These are phyloP conservation scores for Lasiosphaeria hispida DNA, from an alignment of 495 filamentous ascomycete genomes.

Conservation along the genomic window DNA sequence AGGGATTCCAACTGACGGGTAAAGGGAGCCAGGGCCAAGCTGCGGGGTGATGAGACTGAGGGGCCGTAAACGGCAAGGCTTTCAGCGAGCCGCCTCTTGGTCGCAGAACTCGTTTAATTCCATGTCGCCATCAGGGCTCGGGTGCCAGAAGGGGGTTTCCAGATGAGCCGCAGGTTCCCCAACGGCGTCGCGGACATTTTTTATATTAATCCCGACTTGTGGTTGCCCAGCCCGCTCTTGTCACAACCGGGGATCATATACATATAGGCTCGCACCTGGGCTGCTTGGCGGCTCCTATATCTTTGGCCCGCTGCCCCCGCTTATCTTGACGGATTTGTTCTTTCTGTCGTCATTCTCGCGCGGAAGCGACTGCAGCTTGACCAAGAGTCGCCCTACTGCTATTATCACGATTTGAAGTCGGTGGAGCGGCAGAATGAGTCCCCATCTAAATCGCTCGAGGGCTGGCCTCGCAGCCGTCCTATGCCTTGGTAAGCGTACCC, in stretches of 20 bases:
- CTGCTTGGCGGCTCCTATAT: constrained; percentile 2
- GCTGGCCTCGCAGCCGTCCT: background rate
- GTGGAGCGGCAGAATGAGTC: background rate
- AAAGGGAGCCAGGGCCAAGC: too few relatives aligned
- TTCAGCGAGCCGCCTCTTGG: background rate
- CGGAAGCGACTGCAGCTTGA: too few relatives aligned
- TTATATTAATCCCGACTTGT: constrained; percentile 1
- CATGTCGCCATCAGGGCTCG: too few relatives aligned
- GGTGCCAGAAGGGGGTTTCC: too few relatives aligned
- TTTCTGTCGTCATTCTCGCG: background rate
- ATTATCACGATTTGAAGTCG: background rate
- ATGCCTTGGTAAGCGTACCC: background rate
- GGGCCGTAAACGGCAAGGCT: too few relatives aligned
- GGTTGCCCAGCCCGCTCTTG: background rate
- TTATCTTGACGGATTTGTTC: background rate
- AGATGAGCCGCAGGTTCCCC: constrained; percentile 1
- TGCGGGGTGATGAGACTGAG: too few relatives aligned
- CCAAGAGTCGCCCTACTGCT: too few relatives aligned
- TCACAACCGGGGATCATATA: background rate
- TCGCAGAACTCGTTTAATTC: background rate
- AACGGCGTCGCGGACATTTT: constrained; percentile 1
- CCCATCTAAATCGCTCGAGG: background rate
- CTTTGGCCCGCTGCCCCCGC: background rate
- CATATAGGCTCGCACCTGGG: background rate
- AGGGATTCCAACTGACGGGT: too few relatives aligned